Evolutionary conservation across 1,139 yeast genomes (phyloP).

Genomic region (Nematodospora anomalae): DNA sequence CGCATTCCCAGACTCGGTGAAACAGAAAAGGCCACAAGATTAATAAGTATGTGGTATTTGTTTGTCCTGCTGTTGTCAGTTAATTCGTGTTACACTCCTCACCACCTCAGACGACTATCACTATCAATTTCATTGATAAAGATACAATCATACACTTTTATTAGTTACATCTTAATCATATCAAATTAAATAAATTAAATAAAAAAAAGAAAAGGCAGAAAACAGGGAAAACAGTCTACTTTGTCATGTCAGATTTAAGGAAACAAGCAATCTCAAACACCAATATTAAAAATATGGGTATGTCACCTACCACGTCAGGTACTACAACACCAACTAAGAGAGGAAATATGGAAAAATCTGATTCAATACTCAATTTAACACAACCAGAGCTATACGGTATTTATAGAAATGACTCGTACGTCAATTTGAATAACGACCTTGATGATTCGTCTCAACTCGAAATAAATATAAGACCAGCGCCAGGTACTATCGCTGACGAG

Average conservation of each 20-base stretch:
- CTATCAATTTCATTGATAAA: too few relatives aligned
- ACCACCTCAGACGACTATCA: too few relatives aligned
- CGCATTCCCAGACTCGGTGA: too few relatives aligned
- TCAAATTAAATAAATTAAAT: too few relatives aligned
- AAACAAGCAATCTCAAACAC: constrained; percentile 22
- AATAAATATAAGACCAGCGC: constrained; percentile 4
- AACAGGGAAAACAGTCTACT: too few relatives aligned
- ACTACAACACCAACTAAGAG: constrained; percentile 14
- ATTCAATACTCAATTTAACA: constrained; percentile 47
- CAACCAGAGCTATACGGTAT: constrained; percentile 51
- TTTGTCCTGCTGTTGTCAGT: too few relatives aligned
- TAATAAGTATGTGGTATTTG: too few relatives aligned
- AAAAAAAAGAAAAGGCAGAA: too few relatives aligned
- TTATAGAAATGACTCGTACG: constrained; percentile 41
- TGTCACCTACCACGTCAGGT: constrained; percentile 16
- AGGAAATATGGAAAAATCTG: constrained; percentile 37
- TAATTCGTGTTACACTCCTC: too few relatives aligned
- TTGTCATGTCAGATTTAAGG: constrained; percentile 23
- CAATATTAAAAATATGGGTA: constrained; percentile 12
- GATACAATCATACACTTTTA: too few relatives aligned
- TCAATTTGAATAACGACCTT: constrained; percentile 33
- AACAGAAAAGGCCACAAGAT: too few relatives aligned
- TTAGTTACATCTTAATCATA: too few relatives aligned
- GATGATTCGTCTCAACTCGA: constrained; percentile 13
- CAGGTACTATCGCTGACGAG: background rate